Evolutionary conservation across 176 grass and related monocot species (phyloP).

Genomic region (Eleusine coracana): DNA sequence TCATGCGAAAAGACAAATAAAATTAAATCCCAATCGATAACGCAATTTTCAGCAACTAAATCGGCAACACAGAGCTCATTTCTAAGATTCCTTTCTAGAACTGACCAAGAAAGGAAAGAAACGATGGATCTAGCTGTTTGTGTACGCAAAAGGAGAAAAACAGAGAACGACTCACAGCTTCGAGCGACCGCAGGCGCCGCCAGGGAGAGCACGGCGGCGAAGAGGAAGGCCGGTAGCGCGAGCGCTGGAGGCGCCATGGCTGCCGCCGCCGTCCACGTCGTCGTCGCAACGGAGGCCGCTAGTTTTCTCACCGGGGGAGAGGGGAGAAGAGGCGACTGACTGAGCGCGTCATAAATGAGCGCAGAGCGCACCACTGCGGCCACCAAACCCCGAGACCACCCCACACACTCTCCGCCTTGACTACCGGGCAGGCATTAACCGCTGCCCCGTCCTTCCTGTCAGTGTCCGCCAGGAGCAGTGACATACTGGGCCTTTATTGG

Average conservation of each 20-base stretch:
- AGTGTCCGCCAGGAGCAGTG: background rate
- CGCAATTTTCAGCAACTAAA: background rate
- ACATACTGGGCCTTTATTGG: background rate
- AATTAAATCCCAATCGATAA: background rate
- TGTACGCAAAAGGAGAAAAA: background rate
- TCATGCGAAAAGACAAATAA: background rate
- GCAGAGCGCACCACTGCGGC: background rate
- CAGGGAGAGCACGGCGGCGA: background rate
- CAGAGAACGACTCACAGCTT: slow-evolving; percentile 1
- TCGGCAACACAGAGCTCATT: background rate
- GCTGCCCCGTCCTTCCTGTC: background rate
- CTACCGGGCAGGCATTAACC: slow-evolving; percentile 30
- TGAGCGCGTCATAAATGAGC: slow-evolving; percentile 26
- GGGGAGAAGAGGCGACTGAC: background rate
- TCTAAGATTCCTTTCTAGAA: background rate
- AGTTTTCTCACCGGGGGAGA: background rate
- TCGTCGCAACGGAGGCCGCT: background rate
- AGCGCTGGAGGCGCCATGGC: slow-evolving; percentile 13
- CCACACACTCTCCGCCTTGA: slow-evolving; percentile 9
- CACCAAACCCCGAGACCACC: slow-evolving; percentile 1
- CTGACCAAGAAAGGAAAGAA: background rate
- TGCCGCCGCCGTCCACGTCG: background rate
- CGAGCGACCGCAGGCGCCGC: slow-evolving; percentile 2
- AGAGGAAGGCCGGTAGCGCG: background rate
- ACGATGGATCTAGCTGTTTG: slow-evolving; percentile 8